Base-by-base conservation (phyloP, 2,329 filamentous ascomycete genomes). In the Didymellaceae sp. region DNA sequence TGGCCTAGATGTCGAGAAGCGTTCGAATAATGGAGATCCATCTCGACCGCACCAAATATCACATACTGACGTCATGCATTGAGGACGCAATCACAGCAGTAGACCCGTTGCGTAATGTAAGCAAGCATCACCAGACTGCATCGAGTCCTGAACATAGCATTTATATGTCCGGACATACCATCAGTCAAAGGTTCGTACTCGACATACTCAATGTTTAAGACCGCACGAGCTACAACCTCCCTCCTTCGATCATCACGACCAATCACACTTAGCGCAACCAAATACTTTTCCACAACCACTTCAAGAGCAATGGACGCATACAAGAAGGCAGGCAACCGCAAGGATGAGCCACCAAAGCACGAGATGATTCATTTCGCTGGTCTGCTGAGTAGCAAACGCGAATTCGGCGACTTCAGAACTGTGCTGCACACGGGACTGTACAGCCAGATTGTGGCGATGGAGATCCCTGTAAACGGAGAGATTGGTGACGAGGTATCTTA, bases 401-500 rank as follows among this genome's bases (percentile, higher is more conserved):
- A 78, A 30, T 86, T 83, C 16, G 78, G 74, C 2, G 80, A 84
- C 49, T 87, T 86, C 64, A 75, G 84, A 4, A 82, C 81, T 25
- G 83, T 87, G 17, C 70, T 87, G 11, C 84, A 81, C 70, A 87
- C 85, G 2, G 84, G 84, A 0, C 70, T 87, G 6, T 86, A 86
- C 66, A 64, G 77, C 9, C 85, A 87, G 67, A 68, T 87, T 7
- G 84, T 87, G 0, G 77, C 84, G 0, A 87, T 87, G 84, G 84
- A 83, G 33, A 77, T 87, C 0, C 85, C 84, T 0, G 80, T 85
- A 0, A 79, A 78, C 11, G 84, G 84, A 2, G 84, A 87, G 22
- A 87, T 87, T 58, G 83, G 85, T n/a, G 84, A 87, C 43, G 84
- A 87, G 71, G 84, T 85, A 52, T 5, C n/a, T n/a, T n/a, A n/a